phyloP scores from a whole-genome alignment of 2,329 filamentous ascomycete genomes.

The Colletotrichum horii region DNA sequence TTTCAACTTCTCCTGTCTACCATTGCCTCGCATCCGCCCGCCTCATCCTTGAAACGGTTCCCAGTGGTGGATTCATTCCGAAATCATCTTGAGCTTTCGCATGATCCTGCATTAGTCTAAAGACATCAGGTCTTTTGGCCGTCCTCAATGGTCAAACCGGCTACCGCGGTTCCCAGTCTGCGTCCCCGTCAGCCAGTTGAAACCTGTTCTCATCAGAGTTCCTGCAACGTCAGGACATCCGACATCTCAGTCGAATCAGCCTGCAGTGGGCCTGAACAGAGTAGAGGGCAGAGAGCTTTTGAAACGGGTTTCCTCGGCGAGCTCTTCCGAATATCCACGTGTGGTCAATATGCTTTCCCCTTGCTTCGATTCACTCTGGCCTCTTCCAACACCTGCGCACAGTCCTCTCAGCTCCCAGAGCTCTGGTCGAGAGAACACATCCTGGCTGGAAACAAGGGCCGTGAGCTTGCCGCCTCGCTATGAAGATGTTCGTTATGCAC shows the following conservation, averaged over 20 bases:
- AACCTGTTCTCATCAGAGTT: slow-evolving; percentile 5
- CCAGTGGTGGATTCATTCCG: background rate
- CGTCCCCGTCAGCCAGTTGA: background rate
- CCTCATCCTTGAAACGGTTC: background rate
- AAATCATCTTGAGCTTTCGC: background rate
- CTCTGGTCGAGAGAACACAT: background rate
- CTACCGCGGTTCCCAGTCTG: background rate
- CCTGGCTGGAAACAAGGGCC: background rate
- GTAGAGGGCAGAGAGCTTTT: background rate
- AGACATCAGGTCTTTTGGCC: background rate
- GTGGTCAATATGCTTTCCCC: background rate
- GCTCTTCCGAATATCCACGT: slow-evolving; percentile 1
- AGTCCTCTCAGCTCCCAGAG: background rate
- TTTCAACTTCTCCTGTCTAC: background rate
- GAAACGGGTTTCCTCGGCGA: background rate
- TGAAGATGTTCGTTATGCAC: background rate
- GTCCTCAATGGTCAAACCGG: background rate
- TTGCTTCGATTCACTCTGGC: background rate
- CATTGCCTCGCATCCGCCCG: background rate
- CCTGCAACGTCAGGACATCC: slow-evolving; percentile 4
- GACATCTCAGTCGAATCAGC: background rate
- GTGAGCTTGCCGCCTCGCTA: background rate
- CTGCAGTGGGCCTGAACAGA: background rate
- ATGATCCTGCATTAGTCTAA: background rate
- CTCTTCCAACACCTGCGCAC: background rate